These are phyloP conservation scores for Phytophthora uliginosa DNA, from an alignment of 352 stramenopile genomes.

Conservation along the genomic window DNA sequence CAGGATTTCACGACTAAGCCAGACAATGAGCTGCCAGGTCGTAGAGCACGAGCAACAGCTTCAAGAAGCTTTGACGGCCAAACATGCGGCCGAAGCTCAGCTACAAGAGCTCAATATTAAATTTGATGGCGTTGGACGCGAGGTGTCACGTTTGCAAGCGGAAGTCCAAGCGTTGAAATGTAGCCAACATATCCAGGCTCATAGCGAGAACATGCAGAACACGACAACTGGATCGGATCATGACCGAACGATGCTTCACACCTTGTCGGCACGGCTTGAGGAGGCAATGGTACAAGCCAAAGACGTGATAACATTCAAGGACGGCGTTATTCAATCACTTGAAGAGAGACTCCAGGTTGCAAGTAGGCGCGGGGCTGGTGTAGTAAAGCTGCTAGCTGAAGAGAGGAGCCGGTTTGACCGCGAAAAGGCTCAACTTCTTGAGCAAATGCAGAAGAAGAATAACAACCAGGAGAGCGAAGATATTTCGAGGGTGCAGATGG, in stretches of 20 bases:
- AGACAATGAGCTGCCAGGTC: slow-evolving; percentile 75
- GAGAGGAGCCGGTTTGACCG: slow-evolving; percentile 30
- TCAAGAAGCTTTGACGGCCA: slow-evolving; percentile 49
- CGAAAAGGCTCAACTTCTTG: slow-evolving; percentile 24
- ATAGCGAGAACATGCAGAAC: background rate
- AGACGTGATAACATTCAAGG: slow-evolving; percentile 76
- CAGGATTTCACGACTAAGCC: slow-evolving; percentile 73
- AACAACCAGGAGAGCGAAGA: slow-evolving; percentile 19
- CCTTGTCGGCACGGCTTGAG: slow-evolving; percentile 64
- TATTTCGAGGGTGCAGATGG: slow-evolving; percentile 16
- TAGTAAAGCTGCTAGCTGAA: slow-evolving; percentile 22
- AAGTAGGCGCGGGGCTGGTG: slow-evolving; percentile 32
- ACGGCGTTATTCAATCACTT: slow-evolving; percentile 62
- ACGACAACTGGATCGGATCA: slow-evolving; percentile 7
- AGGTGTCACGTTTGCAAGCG: slow-evolving; percentile 54
- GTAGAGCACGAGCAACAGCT: slow-evolving; percentile 74
- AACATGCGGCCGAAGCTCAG: slow-evolving; percentile 41
- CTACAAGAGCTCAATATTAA: slow-evolving; percentile 53
- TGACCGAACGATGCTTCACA: slow-evolving; percentile 62
- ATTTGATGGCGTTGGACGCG: slow-evolving; percentile 52
- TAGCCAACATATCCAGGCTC: background rate
- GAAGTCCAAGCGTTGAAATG: slow-evolving; percentile 56
- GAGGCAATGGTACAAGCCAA: slow-evolving; percentile 77
- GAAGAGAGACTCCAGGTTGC: slow-evolving; percentile 48
- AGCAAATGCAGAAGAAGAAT: slow-evolving; percentile 32